A percentile compares a stretch with the other conserved stretches of the same genome.
phyloP scores from a whole-genome alignment of 345 rosid genomes.

The Linum lewisii region DNA sequence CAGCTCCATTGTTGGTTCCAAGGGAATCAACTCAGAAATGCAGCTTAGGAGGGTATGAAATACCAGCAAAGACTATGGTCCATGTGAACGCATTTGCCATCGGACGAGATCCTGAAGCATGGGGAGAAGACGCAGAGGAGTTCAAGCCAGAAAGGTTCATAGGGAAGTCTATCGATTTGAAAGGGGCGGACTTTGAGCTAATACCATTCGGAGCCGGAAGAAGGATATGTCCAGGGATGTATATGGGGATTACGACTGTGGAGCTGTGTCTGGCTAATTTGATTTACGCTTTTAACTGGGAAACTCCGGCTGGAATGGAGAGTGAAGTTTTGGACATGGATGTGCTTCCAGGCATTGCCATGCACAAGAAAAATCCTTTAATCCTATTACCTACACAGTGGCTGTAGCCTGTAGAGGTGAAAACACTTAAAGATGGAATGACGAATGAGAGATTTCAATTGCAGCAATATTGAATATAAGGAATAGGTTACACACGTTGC shows the following conservation, averaged over 20 bases:
- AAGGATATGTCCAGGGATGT: background rate
- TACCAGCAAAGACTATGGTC: background rate
- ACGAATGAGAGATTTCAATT: no score
- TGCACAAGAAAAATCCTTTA: background rate
- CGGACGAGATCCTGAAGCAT: background rate
- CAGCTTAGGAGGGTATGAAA: background rate
- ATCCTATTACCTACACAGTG: background rate
- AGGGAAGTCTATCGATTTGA: background rate
- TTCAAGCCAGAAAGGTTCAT: background rate
- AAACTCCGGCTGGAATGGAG: background rate
- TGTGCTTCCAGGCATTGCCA: background rate
- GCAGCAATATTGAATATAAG: no score
- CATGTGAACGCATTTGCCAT: background rate
- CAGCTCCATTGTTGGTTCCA: background rate
- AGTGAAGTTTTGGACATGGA: background rate
- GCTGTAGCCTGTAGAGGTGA: no score
- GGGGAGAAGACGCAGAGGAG: background rate
- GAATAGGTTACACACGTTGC: slow-evolving; percentile 3
- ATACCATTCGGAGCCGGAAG: background rate
- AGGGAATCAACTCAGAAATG: background rate
- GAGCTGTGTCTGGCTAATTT: background rate
- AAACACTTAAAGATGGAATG: no score
- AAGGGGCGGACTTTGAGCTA: background rate
- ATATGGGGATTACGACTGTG: background rate
- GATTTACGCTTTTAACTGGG: background rate